These are phyloP conservation scores for Rubus idaeus DNA, from an alignment of 306 rosid genomes.

Conservation along the genomic window DNA sequence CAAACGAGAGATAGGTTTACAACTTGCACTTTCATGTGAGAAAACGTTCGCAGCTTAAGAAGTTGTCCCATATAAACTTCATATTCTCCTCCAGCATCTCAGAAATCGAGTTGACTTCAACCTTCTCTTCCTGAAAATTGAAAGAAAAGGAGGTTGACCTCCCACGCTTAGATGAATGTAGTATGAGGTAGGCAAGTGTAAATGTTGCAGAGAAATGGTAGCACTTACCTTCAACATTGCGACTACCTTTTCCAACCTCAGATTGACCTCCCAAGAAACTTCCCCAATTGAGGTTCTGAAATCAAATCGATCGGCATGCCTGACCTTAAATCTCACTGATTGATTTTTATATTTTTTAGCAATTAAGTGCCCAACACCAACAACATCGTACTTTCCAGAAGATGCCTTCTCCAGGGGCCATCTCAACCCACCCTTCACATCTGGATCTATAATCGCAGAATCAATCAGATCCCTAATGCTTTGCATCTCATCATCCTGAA, in stretches of 20 bases:
- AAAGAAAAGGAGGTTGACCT: background rate
- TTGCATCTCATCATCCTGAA: constrained; percentile 55
- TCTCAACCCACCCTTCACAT: constrained; percentile 65
- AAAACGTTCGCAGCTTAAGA: constrained; percentile 28
- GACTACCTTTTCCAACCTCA: constrained; percentile 36
- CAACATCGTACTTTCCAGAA: constrained; percentile 43
- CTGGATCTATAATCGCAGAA: constrained; percentile 46
- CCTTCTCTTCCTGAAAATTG: constrained; percentile 27
- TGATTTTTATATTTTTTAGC: constrained; percentile 29
- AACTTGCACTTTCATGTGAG: constrained; percentile 22
- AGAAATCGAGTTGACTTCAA: constrained; percentile 28
- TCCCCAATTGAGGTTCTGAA: constrained; percentile 39
- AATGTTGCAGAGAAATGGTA: background rate
- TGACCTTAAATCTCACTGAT: constrained; percentile 41
- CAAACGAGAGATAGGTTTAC: background rate
- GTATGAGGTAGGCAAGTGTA: background rate
- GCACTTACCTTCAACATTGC: constrained; percentile 35
- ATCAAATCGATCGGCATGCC: constrained; percentile 51
- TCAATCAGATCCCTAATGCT: constrained; percentile 39
- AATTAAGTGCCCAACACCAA: constrained; percentile 41
- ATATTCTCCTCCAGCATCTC: constrained; percentile 47
- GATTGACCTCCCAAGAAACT: constrained; percentile 35
- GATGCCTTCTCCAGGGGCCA: constrained; percentile 52
- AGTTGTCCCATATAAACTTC: constrained; percentile 44
- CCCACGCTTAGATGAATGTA: background rate